These are phyloP conservation scores for Aegilops bicornis DNA, from an alignment of 176 grass and related monocot genomes.

Conservation along the genomic window DNA sequence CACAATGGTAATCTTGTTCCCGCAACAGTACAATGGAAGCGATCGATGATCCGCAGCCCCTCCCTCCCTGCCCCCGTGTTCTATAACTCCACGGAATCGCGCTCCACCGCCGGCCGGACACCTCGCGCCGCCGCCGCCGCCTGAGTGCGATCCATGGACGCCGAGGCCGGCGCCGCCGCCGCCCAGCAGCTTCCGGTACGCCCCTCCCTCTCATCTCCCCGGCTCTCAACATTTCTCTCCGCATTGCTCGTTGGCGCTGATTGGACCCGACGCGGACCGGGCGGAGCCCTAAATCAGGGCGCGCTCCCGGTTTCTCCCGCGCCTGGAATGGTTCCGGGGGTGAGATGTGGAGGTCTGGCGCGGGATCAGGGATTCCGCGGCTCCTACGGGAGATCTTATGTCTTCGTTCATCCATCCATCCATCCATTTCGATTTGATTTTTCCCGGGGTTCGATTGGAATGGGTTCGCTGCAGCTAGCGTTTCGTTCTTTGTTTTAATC, in stretches of 20 bases:
- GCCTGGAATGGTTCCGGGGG: not conserved
- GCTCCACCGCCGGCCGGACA: slow-evolving; percentile 15
- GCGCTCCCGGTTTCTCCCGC: too few species aligned
- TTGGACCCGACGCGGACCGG: not conserved
- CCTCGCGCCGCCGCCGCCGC: slow-evolving; percentile 22
- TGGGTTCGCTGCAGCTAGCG: not conserved
- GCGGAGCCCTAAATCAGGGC: not conserved
- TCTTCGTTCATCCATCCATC: not conserved
- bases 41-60: slow-evolving; percentile 3
- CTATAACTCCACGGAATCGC: slow-evolving; percentile 25
- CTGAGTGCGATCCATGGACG: slow-evolving; percentile 27
- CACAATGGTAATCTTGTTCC: not conserved
- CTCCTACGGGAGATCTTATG: not conserved
- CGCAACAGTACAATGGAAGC: not conserved
- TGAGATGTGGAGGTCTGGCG: not conserved
- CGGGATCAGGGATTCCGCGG: not conserved
- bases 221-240: not conserved
- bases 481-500: not conserved
- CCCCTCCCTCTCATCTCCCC: not conserved
- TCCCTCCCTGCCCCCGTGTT: not conserved
- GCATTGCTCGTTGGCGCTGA: not conserved
- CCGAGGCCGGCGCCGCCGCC: slow-evolving; percentile 36
- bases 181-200: slow-evolving; percentile 36
- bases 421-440: not conserved
- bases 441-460: not conserved